Evolutionary conservation across 106 monocot species (phyloP).

Genomic region (Posidonia australis): DNA sequence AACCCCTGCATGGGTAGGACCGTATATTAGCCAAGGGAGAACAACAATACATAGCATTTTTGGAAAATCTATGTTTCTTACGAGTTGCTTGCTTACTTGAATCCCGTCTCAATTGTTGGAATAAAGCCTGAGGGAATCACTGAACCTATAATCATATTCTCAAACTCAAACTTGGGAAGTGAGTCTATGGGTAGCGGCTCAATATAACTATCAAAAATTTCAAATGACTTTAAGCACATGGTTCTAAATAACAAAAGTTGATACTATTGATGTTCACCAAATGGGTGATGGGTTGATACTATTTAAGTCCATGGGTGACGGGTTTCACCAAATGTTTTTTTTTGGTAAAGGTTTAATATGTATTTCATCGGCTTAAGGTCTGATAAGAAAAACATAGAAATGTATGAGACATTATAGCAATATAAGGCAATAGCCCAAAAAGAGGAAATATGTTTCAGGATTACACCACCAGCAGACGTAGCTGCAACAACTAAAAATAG

Average conservation of each 20-base stretch:
- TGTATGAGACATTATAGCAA: no score
- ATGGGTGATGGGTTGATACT: no score
- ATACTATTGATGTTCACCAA: no score
- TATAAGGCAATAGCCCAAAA: no score
- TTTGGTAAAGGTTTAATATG: no score
- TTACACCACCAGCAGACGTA: no score
- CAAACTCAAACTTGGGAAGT: conserved; percentile 85
- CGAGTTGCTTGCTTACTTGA: conserved; percentile 90
- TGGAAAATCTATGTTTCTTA: conserved; percentile 18
- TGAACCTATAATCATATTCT: conserved; percentile 88
- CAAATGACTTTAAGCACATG: not conserved
- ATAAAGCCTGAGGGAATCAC: conserved; percentile 74
- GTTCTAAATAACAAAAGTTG: not conserved
- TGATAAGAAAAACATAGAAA: no score
- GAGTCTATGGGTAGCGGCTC: conserved; percentile 78
- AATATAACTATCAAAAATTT: conserved; percentile 36
- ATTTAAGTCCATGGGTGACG: no score
- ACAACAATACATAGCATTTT: not conserved
- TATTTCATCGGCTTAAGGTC: no score
- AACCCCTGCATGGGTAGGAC: conserved; percentile 41
- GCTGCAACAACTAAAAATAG: no score
- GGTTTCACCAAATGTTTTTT: no score
- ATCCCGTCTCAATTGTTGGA: conserved; percentile 93
- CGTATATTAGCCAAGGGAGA: not conserved
- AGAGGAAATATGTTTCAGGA: no score